Evolutionary conservation across 257 asterid species (phyloP).

Genomic region (Fraxinus quadrangulata): DNA sequence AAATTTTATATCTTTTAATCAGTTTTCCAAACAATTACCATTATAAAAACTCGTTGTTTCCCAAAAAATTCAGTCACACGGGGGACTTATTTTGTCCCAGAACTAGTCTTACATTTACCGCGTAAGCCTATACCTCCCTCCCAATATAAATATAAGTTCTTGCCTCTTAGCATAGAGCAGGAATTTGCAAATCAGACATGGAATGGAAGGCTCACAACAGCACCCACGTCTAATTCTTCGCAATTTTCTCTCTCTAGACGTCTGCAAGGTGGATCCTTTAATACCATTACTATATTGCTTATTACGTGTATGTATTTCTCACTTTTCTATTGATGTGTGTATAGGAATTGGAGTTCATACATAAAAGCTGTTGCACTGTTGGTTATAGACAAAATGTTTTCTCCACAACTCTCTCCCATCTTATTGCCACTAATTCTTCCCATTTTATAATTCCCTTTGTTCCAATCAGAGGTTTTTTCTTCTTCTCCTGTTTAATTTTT

Average conservation of each 20-base stretch:
- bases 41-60: too few species aligned
- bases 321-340: neutral
- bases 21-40: too few species aligned
- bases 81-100: too few species aligned
- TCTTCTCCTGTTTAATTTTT: neutral
- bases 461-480: constrained; percentile 66
- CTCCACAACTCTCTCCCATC: constrained; percentile 90
- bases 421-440: constrained; percentile 73
- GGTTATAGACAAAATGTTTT: constrained; percentile 92
- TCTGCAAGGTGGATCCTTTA: constrained; percentile 42
- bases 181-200: constrained; percentile 19
- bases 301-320: neutral
- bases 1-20: too few species aligned
- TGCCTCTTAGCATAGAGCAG: neutral
- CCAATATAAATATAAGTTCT: neutral
- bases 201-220: constrained; percentile 34
- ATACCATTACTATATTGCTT: neutral
- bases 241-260: constrained; percentile 40
- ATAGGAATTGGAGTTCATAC: constrained; percentile 86
- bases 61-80: too few species aligned
- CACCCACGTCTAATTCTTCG: constrained; percentile 49
- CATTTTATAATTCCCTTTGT: constrained; percentile 79
- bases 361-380: constrained; percentile 80
- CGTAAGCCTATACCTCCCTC: neutral
- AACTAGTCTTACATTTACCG: too few species aligned